phyloP scores from a whole-genome alignment of 805 yeast genomes.

The Candida quercuum region DNA sequence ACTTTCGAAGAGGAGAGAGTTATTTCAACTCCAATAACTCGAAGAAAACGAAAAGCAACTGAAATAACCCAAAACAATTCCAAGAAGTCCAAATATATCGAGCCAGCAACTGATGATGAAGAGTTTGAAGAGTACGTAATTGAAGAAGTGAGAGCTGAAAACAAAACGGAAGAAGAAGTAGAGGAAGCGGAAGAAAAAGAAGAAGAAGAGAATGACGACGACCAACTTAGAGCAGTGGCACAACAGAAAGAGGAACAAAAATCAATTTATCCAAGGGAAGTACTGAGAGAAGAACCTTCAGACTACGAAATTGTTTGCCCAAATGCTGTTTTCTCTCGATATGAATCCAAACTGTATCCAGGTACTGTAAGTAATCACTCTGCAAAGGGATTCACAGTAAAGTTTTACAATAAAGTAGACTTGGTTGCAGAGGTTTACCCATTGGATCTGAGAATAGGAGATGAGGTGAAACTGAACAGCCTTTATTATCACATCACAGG shows the following conservation, averaged over 20 bases:
- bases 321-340: conserved; percentile 49
- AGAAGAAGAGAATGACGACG: conserved; percentile 1
- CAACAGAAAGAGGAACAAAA: no score
- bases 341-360: conserved; percentile 44
- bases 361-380: conserved; percentile 33
- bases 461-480: conserved; percentile 35
- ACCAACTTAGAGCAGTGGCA: no score
- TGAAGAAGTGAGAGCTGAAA: neutral
- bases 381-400: conserved; percentile 29
- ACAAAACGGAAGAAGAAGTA: conserved; percentile 1
- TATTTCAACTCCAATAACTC: neutral
- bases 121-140: neutral
- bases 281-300: conserved; percentile 5
- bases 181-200: neutral
- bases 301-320: conserved; percentile 23
- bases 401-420: conserved; percentile 29
- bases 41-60: neutral
- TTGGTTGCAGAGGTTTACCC: conserved; percentile 25
- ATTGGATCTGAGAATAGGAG: conserved; percentile 55
- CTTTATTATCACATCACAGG: conserved; percentile 41
- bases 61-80: neutral
- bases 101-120: neutral
- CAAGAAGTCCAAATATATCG: neutral
- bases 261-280: conserved; percentile 2
- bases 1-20: conserved; percentile 2